Conservation (phyloP, 2,329 filamentous ascomycete genomes). For the Botrytis pseudocinerea region DNA sequence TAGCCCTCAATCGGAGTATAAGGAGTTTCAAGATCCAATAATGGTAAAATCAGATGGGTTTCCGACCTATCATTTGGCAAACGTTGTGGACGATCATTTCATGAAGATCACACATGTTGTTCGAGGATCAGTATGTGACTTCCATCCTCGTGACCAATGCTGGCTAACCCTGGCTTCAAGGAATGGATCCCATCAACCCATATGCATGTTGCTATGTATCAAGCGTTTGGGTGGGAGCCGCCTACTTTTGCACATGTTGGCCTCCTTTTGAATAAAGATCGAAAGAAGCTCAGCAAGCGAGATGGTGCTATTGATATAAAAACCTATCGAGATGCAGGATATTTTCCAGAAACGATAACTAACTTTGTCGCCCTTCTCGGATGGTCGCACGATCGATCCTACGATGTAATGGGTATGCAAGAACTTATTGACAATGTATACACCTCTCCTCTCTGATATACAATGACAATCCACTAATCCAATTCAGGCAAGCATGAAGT, state of each 20-base stretch:
- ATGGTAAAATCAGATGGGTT: slow-evolving; percentile 88
- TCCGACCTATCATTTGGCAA: slow-evolving; percentile 96
- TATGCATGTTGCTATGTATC: slow-evolving; percentile 71
- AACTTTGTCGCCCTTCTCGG: slow-evolving; percentile 87
- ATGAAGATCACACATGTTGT: slow-evolving; percentile 98
- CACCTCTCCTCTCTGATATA: slow-evolving; percentile 33
- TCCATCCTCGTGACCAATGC: not conserved
- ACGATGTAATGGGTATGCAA: slow-evolving; percentile 70
- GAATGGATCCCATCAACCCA: slow-evolving; percentile 98
- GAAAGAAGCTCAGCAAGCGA: slow-evolving; percentile 84
- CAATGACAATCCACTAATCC: not conserved
- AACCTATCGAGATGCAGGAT: slow-evolving; percentile 56
- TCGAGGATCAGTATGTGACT: slow-evolving; percentile 67
- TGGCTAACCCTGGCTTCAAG: slow-evolving; percentile 42
- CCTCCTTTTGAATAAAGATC: slow-evolving; percentile 66
- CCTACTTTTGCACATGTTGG: slow-evolving; percentile 81
- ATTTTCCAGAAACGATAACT: slow-evolving; percentile 63
- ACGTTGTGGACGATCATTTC: slow-evolving; percentile 91
- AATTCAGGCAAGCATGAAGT: slow-evolving; percentile 73
- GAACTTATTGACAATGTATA: slow-evolving; percentile 71
- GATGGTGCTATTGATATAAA: slow-evolving; percentile 64
- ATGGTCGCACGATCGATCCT: slow-evolving; percentile 69
- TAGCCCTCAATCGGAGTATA: not conserved
- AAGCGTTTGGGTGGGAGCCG: slow-evolving; percentile 72
- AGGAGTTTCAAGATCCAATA: slow-evolving; percentile 76